Percentiles rank a stretch among this genome's conserved stretches.
Evolutionary conservation across 140 eudicot species (phyloP).

Genomic region (Anethum foeniculum): DNA sequence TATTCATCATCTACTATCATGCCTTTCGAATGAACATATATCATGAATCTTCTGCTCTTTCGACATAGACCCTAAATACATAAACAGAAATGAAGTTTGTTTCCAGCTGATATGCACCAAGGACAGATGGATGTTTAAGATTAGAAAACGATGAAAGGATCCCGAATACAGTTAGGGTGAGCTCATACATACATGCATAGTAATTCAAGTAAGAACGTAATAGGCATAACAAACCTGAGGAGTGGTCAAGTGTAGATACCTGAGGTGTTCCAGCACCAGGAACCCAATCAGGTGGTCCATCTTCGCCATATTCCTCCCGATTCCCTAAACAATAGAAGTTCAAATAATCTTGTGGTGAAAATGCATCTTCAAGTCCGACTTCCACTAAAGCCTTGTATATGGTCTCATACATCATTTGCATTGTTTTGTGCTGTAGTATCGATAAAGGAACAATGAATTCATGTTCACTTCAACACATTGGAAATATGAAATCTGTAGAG

Average conservation of each 20-base stretch:
- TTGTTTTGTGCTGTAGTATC: conserved; percentile 62
- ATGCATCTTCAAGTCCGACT: conserved; percentile 6
- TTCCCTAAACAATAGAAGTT: conserved; percentile 31
- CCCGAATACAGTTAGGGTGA: too few species aligned
- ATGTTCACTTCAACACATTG: neutral
- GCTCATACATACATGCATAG: neutral
- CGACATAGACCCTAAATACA: conserved; percentile 2
- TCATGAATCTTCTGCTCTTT: conserved; percentile 22
- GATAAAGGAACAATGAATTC: neutral
- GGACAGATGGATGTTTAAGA: too few species aligned
- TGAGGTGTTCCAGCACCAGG: conserved; percentile 9
- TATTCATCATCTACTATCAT: conserved; percentile 33
- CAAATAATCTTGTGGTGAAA: conserved; percentile 26
- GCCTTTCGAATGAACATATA: conserved; percentile 28
- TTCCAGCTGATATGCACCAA: too few species aligned
- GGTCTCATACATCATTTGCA: conserved; percentile 99
- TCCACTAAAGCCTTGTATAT: conserved; percentile 9
- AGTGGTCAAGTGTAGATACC: neutral
- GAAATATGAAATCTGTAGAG: neutral
- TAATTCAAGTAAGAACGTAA: neutral
- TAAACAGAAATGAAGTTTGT: neutral
- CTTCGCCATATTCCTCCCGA: conserved; percentile 15
- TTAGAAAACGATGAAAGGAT: too few species aligned
- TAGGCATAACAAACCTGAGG: neutral
- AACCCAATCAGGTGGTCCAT: neutral